Evolutionary conservation across 2,329 filamentous ascomycete species (phyloP).

Genomic region (Talaromyces pinophilus): DNA sequence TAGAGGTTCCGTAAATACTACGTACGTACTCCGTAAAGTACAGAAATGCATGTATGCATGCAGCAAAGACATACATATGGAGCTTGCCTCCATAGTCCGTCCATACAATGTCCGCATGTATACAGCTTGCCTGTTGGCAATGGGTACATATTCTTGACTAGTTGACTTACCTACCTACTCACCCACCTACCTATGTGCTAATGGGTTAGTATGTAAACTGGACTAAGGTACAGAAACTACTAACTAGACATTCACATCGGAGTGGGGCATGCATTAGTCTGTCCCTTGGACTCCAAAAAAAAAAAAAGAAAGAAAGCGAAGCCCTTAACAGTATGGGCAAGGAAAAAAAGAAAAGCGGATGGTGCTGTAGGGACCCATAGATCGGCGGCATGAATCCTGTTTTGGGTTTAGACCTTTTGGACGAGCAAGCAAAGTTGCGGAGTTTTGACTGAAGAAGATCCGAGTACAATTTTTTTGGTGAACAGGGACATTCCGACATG

Average conservation of each 20-base stretch:
- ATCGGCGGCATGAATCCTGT: constrained; percentile 3
- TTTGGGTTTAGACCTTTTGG: not conserved
- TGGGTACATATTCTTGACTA: not conserved
- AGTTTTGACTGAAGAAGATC: not conserved
- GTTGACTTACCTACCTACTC: not conserved
- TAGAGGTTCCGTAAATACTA: not conserved
- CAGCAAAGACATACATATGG: constrained; percentile 7
- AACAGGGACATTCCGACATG: not conserved
- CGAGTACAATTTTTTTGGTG: not conserved
- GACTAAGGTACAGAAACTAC: not conserved
- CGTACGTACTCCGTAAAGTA: not conserved
- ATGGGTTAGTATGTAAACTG: not conserved
- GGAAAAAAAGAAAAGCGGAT: not conserved
- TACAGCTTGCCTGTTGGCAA: not conserved
- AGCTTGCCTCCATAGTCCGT: not conserved
- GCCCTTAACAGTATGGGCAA: not conserved
- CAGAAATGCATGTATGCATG: not conserved
- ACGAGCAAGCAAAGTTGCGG: not conserved
- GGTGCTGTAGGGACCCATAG: not conserved
- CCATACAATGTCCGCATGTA: not conserved
- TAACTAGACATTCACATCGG: not conserved
- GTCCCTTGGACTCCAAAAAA: not conserved
- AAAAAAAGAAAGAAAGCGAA: not conserved
- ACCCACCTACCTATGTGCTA: not conserved
- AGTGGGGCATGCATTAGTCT: constrained; percentile 3